Evolutionary conservation across 2,329 filamentous ascomycete genomes (phyloP), one percentile per base, ranked within the genome.

Genomic region (Fusarium udum): DNA sequence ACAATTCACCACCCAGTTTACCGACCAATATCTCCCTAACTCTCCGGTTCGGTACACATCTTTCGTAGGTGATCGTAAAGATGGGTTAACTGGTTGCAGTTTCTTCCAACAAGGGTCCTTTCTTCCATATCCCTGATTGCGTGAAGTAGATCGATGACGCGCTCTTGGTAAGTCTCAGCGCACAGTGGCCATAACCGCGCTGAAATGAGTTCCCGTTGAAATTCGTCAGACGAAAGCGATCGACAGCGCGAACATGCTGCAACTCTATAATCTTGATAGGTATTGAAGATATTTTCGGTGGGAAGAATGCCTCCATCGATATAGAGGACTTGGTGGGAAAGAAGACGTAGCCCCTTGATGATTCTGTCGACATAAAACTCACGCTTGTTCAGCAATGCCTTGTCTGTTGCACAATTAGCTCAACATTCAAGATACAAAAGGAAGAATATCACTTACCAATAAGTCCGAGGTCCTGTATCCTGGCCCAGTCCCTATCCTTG

Each of bases 61-160:
- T 24, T 16, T 13, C 13, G 31, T 26, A 57, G 20, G 32, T 51
- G 36, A 20, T 39, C 20, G 26, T 59, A 73, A 16, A 75, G 46
- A 42, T 75, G 73, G 6, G 46, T 34, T 15, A 69, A n/a, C 32
- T 70, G 69, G 22, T 62, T 75, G 48, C 69, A 75, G 12, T 52
- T 12, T 13, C 28, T n/a, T 24, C 26, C 20, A 22, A 57, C 15
- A 13, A 51, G 37, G 34, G 58, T 63, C 4, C 36, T 37, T n/a
- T 39, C 31, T 31, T 53, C 64, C 16, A 61, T 65, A 18, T 36
- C 31, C 10, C 46, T 22, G 20, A 73, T 51, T 7, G 13, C 26
- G 10, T 34, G 36, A 18, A 76, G 45, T 13, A 76, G 28, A 14
- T 52, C 62, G 5, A 65, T 43, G 22, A 72, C 31, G n/a, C 61